Evolutionary conservation across 108 stramenopile species (phyloP).

Genomic region (Fragilaria crotonensis): DNA sequence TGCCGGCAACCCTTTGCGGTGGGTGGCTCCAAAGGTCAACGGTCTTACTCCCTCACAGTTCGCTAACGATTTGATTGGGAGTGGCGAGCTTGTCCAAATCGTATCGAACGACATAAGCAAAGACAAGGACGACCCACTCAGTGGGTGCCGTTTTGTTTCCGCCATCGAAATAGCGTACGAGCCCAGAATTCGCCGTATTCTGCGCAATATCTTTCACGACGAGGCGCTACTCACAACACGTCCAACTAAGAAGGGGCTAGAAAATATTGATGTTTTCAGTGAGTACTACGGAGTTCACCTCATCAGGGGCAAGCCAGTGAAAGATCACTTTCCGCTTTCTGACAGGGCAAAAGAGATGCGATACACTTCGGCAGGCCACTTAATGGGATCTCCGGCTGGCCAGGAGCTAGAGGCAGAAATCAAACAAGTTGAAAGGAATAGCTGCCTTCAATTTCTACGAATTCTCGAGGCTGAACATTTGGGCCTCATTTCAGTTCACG

Average conservation of each 20-base stretch:
- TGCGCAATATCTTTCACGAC: slow-evolving; percentile 61
- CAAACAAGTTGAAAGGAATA: slow-evolving; percentile 47
- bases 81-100: slow-evolving; percentile 67
- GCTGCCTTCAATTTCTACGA: slow-evolving; percentile 74
- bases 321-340: slow-evolving; percentile 78
- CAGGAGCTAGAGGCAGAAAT: slow-evolving; percentile 59
- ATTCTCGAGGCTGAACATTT: slow-evolving; percentile 77
- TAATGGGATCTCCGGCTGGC: slow-evolving; percentile 50
- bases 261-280: slow-evolving; percentile 75
- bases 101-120: slow-evolving; percentile 31
- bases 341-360: slow-evolving; percentile 36
- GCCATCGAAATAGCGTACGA: slow-evolving; percentile 86
- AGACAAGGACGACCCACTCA: slow-evolving; percentile 57
- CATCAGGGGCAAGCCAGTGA: slow-evolving; percentile 64
- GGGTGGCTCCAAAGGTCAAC: slow-evolving; percentile 60
- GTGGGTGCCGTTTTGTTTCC: slow-evolving; percentile 79
- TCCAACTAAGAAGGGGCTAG: slow-evolving; percentile 75
- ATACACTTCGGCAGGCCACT: slow-evolving; percentile 26
- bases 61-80: slow-evolving; percentile 68
- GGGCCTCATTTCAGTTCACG: slow-evolving; percentile 51
- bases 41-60: slow-evolving; percentile 48
- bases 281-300: slow-evolving; percentile 84
- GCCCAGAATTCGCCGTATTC: slow-evolving; percentile 63
- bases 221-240: slow-evolving; percentile 68
- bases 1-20: slow-evolving; percentile 47